Evolutionary conservation across 176 grass and related monocot species (phyloP), one percentile per base, ranked within the genome.

Genomic region (Oryza meridionalis): DNA sequence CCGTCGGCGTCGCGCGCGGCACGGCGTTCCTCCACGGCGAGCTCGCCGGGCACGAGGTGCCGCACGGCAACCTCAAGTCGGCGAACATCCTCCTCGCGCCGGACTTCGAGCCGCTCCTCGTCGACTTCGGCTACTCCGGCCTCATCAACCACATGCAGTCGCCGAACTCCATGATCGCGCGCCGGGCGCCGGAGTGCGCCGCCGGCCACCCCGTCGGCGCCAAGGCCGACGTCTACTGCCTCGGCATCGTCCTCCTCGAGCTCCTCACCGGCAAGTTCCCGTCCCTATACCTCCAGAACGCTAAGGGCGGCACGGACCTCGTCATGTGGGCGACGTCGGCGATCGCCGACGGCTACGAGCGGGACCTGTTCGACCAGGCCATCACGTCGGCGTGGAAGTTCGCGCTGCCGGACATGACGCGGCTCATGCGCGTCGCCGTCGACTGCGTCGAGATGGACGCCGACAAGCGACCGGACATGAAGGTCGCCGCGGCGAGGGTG

Each of bases 21-120:
- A 71, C 86, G 6, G 79, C 86, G 3, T 87, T 87, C 87, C 93
- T 98, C 74, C 93, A 95, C 80, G 8, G 66, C 5, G 86, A 73
- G 77, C 88, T 90, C 42, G 78, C 77, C 21, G 51, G 73, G 2
- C 49, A 74, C 45, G 91, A 90, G 11, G 67, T 77, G 19, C 93
- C 93, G 10, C 96, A 98, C 68, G 93, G 96, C 33, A 98, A 98
- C 89, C 96, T 98, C 72, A 98, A 95, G 90, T 98, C 93, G 7
- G 33, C 89, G 26, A 98, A 98, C 83, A 51, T 98, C 8, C 96
- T 98, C 17, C 89, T 98, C 2, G 82, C 91, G 0, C 91, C 96
- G n/a, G 86, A 92, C 84, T 95, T 94, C 85, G 80, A 98, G 78
- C 96, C 96, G 32, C 87, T 98, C 73, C 87, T 98, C 32, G 89